Conservation (phyloP, 768 basidiomycete species). For the Lentinula sp. region DNA sequence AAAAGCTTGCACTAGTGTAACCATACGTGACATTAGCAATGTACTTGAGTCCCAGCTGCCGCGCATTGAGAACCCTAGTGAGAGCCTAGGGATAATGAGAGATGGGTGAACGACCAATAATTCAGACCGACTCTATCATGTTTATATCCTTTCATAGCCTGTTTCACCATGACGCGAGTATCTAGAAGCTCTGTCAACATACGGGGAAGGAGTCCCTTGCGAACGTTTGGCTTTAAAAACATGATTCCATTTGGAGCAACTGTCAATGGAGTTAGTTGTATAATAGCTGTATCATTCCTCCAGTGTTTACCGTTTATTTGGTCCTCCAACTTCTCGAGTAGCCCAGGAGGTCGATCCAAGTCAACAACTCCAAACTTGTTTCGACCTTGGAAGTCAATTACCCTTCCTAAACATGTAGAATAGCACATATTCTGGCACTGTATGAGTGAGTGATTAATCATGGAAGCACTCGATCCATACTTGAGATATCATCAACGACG, state of each 20-base stretch:
- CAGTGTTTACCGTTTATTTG: conserved; percentile 63
- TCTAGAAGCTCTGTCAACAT: conserved; percentile 93
- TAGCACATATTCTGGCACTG: conserved; percentile 83
- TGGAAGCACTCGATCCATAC: neutral
- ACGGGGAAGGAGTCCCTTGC: conserved; percentile 79
- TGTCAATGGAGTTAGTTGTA: conserved; percentile 21
- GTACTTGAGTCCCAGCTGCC: conserved; percentile 90
- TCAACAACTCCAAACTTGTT: conserved; percentile 86
- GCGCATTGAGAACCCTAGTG: conserved; percentile 73
- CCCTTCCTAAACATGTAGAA: conserved; percentile 91
- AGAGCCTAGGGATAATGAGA: conserved; percentile 46
- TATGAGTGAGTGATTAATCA: neutral
- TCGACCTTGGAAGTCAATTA: conserved; percentile 78
- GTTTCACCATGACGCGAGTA: conserved; percentile 96
- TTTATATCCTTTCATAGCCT: conserved; percentile 82
- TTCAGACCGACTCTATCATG: conserved; percentile 57
- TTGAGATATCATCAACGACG: conserved; percentile 90
- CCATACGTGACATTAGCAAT: conserved; percentile 96
- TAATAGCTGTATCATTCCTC: neutral
- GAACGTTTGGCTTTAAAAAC: conserved; percentile 81
- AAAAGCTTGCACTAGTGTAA: conserved; percentile 91
- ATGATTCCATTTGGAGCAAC: conserved; percentile 95
- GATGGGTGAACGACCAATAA: neutral
- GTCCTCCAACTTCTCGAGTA: conserved; percentile 64
- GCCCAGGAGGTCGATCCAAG: conserved; percentile 58